Base-by-base conservation (phyloP, 805 yeast species). In the Ogataea pignaliae region DNA sequence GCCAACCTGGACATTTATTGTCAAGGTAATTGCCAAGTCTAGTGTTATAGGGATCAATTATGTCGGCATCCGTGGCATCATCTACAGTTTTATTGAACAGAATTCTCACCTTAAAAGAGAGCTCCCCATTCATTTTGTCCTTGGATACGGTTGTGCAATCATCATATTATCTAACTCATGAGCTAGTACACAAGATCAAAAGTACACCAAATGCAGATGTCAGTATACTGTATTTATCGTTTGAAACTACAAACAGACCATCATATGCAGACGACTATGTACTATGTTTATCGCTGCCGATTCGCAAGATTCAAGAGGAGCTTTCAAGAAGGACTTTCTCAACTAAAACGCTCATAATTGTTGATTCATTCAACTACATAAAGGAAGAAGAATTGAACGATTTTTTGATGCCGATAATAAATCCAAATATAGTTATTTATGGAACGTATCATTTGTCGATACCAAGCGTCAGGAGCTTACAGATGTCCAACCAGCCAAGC, bases 81-180 rank as follows among this genome's bases (percentile, higher is more conserved):
- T 58, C 68, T 35, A 49, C 74, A n/a, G 83, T 84, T 29, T 68
- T 89, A 6, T 68, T 90, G 44, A 79, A 74, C 37, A 68, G 98
- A 46, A 68, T 88, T 7, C 62, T 93, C 3, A 64, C 81, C 3
- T 65, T 87, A 41, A 85, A 82, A 51, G 98, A 93, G 55, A 63
- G 64, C 17, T 76, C 91, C 0, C 95, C 96, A 0, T 76, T 91
- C 43, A 61, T 88, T 3, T 69, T 91, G 4, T 69, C 85, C 3
- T 57, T 77, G 9, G 98, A 93, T 60, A 73, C 85, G 1, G 63
- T 88, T 10, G 68, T 75, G 0, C 97, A 90, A 60, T 78, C 93
- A 0, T 78, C 88, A 0, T 53, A 65, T 29, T 55, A 68, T 37
- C 61, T 90, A 11, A 56, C 86, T 1, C 57, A 65, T 26, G 97